Evolutionary conservation across 1,284 basidiomycete species (phyloP), one percentile per base, ranked within the genome.

Genomic region (Apiotrichum montevideense): DNA sequence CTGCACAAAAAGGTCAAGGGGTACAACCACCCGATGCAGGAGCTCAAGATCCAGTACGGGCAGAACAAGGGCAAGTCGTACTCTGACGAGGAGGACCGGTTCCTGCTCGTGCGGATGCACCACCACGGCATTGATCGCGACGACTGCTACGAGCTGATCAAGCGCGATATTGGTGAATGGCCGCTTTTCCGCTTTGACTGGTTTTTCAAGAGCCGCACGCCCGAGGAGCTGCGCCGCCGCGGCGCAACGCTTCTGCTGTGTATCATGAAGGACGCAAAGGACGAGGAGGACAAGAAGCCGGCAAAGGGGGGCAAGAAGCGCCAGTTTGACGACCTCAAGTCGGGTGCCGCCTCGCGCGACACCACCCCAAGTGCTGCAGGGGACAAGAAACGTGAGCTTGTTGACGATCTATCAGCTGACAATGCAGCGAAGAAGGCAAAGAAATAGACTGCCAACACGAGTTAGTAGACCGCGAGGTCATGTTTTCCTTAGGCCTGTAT

Each of bases 161-260:
- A 97, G 82, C 85, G 87, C 76, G 95, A 98, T 77, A 91, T 98
- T 58, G 87, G 87, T 42, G 90, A 94, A 74, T 95, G 92, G 77
- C 91, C 92, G 0, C 87, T 93, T n/a, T 98, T 98, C 79, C 81
- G 92, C 41, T 96, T 98, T 67, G 93, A 98, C 72, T 98, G 94
- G 94, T 98, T 98, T 80, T 91, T 98, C 82, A 97, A 97, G 80
- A 90, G 87, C 62, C 80, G 96, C 52, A 93, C 90, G 32, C 87
- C 91, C 9, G 86, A 90, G 68, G 96, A 99, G 79, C 79, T 99
- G 59, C 85, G 87, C 65, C 80, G 95, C 65, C 79, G 96, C 54
- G 97, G 93, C 66, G 88, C 87, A 65, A 98, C 95, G 6, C 74
- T 98, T 42, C 71, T 98, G 42, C 82, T 86, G 13, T 88, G 97